Evolutionary conservation across 768 basidiomycete genomes (phyloP), one percentile per base, ranked within the genome.

Genomic region (Termitomyces sp.): DNA sequence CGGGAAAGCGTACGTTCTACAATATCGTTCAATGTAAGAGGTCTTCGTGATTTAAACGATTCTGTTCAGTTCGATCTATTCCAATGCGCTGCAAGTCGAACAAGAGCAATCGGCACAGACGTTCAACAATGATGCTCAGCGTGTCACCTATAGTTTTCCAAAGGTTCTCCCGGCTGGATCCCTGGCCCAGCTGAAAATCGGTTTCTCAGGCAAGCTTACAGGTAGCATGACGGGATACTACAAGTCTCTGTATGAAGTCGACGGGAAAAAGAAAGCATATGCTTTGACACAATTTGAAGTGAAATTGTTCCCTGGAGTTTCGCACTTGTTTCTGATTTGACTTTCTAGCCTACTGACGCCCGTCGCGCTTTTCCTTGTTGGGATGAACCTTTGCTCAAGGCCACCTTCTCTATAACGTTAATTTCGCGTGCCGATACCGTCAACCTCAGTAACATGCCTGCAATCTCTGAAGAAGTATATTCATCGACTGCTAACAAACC

Each of bases 341-440:
- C 46, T 46, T 40, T 33, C 35, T 62, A 96, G 87, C 86, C 94
- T 40, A 96, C 91, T 41, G 86, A 86, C 58, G 94, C 95, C 9
- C 78, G 94, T 51, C 80, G 83, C 43, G 84, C 88, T 6, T 90
- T 92, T 70, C 91, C 91, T 28, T 92, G 88, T 74, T 96, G 92
- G 91, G 95, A 97, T 67, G 94, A 97, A 67, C 96, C 95, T 16
- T 78, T 84, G 38, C 77, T 95, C 63, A 98, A 98, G 70, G 88
- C 94, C 0, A 93, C 87, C 2, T 91, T 88, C 67, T 66, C 80
- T 0, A 74, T 94, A 58, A 87, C 86, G 14, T 77, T 95, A 79
- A 79, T 95, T 65, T 91, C 92, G n/a, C 84, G 86, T 59, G 76
- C 74, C 9, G 82, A 84, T 60, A 88, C 90, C 4, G 83, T 85